Base-by-base conservation (phyloP, 2,329 filamentous ascomycete genomes). In the Alternaria brassicicola region DNA sequence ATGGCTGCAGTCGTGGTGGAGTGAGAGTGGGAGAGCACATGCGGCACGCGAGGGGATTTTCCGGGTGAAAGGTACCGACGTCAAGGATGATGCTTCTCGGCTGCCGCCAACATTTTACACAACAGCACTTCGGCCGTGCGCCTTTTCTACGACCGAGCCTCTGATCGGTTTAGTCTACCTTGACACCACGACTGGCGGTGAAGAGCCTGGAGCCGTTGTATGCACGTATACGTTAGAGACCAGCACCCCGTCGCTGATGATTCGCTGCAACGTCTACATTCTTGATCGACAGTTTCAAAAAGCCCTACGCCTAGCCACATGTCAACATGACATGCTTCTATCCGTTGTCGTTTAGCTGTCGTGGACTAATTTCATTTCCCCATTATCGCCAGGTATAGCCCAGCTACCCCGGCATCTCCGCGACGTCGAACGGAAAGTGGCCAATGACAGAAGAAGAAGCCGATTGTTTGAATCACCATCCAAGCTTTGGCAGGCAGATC, bases 371-470 rank as follows among this genome's bases (percentile, higher is more conserved):
- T 38, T 53, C 49, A 43, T 54, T 38, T 53, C 49, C 55, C 43
- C 23, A 54, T 28, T 26, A 26, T 42, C 43, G 43, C 43, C n/a
- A n/a, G n/a, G n/a, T 35, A 47, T 47, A 47, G 43, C 43, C 43
- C 28, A 35, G 43, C 19, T 47, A 47, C 45, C 59, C 59, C 57
- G 58, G 59, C 42, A 30, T 43, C 33, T 23, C 42, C 43, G 36
- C 52, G 47, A 52, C 39, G 57, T 61, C 60, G 53, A 33, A n/a
- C 25, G 45, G 21, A 54, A 39, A n/a, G 25, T 33, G 45, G 46
- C 67, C 53, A 71, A 69, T 69, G 23, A 60, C 46, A 61, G 53
- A 61, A 66, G 64, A 61, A 66, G 64, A 64, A 64, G 62, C 61
- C 57, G 51, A 26, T 43, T 45, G 38, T 52, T 45, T 56, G 30